Conservation (phyloP, 2,329 filamentous ascomycete genomes). For the Massarina eburnea region DNA sequence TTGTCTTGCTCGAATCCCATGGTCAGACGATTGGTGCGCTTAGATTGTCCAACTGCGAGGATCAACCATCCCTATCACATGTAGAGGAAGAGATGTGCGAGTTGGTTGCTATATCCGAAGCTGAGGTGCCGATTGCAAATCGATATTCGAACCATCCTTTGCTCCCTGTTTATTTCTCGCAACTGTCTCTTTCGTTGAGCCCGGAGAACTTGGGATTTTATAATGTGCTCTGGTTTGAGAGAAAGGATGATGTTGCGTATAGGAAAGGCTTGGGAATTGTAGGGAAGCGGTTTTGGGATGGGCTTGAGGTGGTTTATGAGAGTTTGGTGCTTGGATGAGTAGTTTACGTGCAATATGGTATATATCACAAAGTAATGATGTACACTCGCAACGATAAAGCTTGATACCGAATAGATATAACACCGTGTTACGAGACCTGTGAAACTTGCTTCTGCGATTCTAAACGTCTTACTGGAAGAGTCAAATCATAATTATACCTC, state of each 20-base stretch:
- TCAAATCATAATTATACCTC: no score
- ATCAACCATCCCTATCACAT: background rate
- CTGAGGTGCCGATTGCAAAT: background rate
- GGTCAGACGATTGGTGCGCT: no score
- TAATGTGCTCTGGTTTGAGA: conserved; percentile 4
- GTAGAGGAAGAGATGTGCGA: background rate
- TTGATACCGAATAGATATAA: no score
- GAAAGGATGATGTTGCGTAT: background rate
- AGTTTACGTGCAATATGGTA: no score
- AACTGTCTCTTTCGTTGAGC: no score
- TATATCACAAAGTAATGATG: no score
- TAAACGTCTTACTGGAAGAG: no score
- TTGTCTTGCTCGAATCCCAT: background rate
- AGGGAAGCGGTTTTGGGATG: background rate
- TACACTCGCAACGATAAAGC: no score
- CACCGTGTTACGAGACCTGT: no score
- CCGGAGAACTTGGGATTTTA: background rate
- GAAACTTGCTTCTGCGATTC: no score
- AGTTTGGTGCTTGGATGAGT: background rate
- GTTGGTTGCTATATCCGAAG: background rate
- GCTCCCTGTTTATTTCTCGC: background rate
- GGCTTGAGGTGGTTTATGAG: background rate
- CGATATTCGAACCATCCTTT: background rate
- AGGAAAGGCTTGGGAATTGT: conserved; percentile 5
- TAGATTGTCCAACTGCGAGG: background rate